Evolutionary conservation across 139 green algal genomes (phyloP), one percentile per base, ranked within the genome.

Genomic region (Chlamydomonas applanata): DNA sequence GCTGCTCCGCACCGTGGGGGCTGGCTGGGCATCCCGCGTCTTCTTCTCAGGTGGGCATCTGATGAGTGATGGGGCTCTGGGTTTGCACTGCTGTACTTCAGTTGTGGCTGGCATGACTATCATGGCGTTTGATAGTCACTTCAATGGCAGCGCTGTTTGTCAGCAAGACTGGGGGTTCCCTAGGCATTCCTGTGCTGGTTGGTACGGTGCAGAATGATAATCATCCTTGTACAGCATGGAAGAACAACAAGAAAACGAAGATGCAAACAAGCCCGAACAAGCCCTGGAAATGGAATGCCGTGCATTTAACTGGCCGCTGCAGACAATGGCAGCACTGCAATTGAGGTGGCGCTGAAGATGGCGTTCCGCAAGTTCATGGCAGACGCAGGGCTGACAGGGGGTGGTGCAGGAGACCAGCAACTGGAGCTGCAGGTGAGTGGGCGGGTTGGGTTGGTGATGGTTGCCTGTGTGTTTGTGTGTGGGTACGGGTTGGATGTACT

Each of bases 301-400:
- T n/a, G n/a, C n/a, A n/a, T n/a, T n/a, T n/a, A n/a, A 94, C 25
- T 98, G 81, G 69, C 81, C 86, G 11, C 40, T 11, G 92, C 87
- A 1, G 96, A 98, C 73, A 90, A 99, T 77, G 93, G 93, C 46
- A 97, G 89, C 61, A 98, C 95, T 3, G 95, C 94, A 0, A 80
- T 98, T 0, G 96, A 99, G 82, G 93, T 98, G 17, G 95, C 89
- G 0, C 71, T 98, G 2, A 99, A 99, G 86, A 98, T 98, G 94
- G 95, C 91, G 0, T 93, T 99, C 80, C 79, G 93, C 7, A 93
- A 87, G 75, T 96, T 73, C 65, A 71, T 68, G 53, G 32, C 46
- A 2, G 68, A 80, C 24, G 56, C 62, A 0, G 54, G 56, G 46
- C 49, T 82, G 69, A 35, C 71, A 69, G n/a, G 53, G 45, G 56